Evolutionary conservation across 2,329 filamentous ascomycete species (phyloP).

Genomic region (Aspergillus udagawae): DNA sequence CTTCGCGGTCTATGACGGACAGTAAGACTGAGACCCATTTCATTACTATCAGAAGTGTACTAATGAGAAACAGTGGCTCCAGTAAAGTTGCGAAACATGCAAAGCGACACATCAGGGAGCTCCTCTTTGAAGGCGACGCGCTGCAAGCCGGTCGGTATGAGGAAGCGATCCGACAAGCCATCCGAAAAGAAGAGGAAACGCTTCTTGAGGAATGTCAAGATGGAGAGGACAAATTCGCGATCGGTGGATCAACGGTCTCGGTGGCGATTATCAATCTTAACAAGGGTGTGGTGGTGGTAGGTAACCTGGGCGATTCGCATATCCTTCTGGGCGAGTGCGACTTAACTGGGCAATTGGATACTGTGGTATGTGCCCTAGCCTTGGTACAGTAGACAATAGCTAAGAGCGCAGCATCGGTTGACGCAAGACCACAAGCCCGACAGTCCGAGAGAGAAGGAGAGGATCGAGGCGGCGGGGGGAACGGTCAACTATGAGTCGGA

Average conservation of each 20-base stretch:
- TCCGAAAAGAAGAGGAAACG: conserved; percentile 1
- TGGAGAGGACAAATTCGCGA: conserved; percentile 4
- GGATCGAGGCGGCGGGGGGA: conserved; percentile 7
- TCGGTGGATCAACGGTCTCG: conserved; percentile 3
- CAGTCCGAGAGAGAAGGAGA: background rate
- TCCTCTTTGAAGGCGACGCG: background rate
- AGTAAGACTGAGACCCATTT: background rate
- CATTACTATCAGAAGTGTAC: background rate
- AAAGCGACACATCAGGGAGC: background rate
- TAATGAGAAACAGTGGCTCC: conserved; percentile 1
- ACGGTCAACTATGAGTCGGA: background rate
- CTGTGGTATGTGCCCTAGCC: background rate
- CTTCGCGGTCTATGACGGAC: conserved; percentile 9
- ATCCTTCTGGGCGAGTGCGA: background rate
- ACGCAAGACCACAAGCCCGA: conserved; percentile 6
- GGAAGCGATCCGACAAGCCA: conserved; percentile 2
- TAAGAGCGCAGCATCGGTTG: background rate
- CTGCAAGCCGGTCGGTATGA: background rate
- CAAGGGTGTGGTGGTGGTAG: conserved; percentile 3
- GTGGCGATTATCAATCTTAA: conserved; percentile 4
- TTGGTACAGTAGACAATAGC: background rate
- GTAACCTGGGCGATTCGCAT: conserved; percentile 9
- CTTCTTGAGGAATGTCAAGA: conserved; percentile 1
- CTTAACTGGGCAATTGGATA: background rate
- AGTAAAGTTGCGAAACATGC: conserved; percentile 3